These are phyloP conservation scores for Boletus pseudopeckii DNA, from an alignment of 768 basidiomycete genomes.

Conservation along the genomic window DNA sequence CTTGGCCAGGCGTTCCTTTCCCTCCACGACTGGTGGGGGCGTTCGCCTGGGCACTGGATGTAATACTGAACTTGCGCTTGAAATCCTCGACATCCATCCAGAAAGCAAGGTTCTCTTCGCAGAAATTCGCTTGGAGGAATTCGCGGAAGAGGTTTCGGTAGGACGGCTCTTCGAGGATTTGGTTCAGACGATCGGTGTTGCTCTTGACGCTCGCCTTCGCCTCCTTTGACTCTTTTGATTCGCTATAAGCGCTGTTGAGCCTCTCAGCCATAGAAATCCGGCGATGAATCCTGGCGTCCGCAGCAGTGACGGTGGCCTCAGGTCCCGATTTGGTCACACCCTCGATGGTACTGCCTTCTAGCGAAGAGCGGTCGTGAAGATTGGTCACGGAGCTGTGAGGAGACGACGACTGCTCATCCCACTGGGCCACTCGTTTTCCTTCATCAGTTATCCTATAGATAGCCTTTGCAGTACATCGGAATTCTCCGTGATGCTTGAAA, in stretches of 20 bases:
- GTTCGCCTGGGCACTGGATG: conserved; percentile 81
- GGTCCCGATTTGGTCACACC: conserved; percentile 21
- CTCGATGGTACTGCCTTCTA: conserved; percentile 39
- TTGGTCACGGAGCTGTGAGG: conserved; percentile 66
- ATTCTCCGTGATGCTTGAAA: conserved; percentile 85
- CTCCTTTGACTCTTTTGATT: conserved; percentile 44
- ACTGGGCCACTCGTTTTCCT: conserved; percentile 80
- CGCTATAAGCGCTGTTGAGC: conserved; percentile 50
- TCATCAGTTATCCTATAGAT: conserved; percentile 94
- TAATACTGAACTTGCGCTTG: conserved; percentile 93
- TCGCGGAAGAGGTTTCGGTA: conserved; percentile 90
- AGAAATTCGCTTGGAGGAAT: conserved; percentile 90
- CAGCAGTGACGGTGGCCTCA: conserved; percentile 31
- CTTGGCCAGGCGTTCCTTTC: conserved; percentile 65
- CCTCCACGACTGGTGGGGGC: conserved; percentile 37
- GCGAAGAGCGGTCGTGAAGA: conserved; percentile 58
- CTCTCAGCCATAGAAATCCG: conserved; percentile 77
- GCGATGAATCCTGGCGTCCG: conserved; percentile 67
- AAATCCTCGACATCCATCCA: conserved; percentile 98
- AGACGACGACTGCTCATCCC: conserved; percentile 61
- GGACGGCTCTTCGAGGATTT: conserved; percentile 90
- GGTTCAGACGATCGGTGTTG: conserved; percentile 85
- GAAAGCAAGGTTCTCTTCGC: conserved; percentile 97
- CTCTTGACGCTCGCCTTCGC: conserved; percentile 69
- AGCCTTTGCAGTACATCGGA: conserved; percentile 92